Percentiles rank a stretch among this genome's conserved stretches.
These are phyloP conservation scores for Dentipellis fragilis DNA, from an alignment of 768 basidiomycete species.

Conservation along the genomic window DNA sequence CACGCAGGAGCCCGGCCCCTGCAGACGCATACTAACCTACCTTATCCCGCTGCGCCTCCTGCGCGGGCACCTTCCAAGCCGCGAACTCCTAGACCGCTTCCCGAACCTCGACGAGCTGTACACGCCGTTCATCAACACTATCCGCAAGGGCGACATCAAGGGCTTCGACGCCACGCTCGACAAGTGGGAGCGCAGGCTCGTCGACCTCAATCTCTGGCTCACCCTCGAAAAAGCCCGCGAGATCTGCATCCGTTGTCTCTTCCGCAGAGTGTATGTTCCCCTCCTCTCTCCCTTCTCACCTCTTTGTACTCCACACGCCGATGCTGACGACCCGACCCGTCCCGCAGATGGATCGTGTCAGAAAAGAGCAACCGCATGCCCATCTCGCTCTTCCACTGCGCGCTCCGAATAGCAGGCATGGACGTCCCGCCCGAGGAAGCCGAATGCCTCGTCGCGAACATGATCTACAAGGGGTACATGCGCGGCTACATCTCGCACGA, in stretches of 20 bases:
- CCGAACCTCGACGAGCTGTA: constrained; percentile 67
- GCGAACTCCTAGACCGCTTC: constrained; percentile 59
- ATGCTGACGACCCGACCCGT: neutral
- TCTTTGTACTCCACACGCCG: neutral
- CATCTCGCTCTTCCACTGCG: constrained; percentile 71
- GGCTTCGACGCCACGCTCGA: constrained; percentile 77
- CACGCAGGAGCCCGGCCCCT: constrained; percentile 3
- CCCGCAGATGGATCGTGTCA: constrained; percentile 68
- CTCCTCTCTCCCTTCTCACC: neutral
- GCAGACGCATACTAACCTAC: constrained; percentile 83
- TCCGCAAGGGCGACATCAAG: constrained; percentile 65
- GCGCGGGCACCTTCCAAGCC: constrained; percentile 77
- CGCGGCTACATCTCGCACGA: constrained; percentile 96
- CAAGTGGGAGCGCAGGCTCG: constrained; percentile 56
- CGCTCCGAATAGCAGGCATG: constrained; percentile 60
- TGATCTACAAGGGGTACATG: constrained; percentile 90
- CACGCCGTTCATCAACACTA: constrained; percentile 70
- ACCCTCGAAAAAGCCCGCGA: constrained; percentile 85
- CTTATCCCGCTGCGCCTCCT: constrained; percentile 85
- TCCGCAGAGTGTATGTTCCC: constrained; percentile 59
- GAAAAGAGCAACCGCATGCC: constrained; percentile 72
- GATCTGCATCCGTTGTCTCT: constrained; percentile 73
- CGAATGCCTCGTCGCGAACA: constrained; percentile 89
- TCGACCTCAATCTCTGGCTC: constrained; percentile 83
- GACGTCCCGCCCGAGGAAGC: constrained; percentile 72